Percentiles rank a stretch among this genome's conserved stretches.
These are phyloP conservation scores for Trichoderma lentiforme DNA, from an alignment of 2,329 filamentous ascomycete genomes.

Conservation along the genomic window DNA sequence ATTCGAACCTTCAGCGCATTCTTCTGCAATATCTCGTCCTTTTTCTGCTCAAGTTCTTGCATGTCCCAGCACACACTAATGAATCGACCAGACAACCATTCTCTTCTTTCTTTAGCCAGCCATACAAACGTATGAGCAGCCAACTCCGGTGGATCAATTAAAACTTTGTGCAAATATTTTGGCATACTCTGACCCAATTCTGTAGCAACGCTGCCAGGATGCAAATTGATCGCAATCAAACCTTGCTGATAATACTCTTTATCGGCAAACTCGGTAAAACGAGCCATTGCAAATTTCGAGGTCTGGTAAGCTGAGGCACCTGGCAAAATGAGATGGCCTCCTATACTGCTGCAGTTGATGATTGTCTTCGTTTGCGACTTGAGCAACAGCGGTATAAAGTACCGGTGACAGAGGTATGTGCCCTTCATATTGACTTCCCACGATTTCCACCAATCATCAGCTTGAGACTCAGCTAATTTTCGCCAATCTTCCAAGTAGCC, in stretches of 20 bases:
- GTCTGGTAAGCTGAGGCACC: conserved; percentile 39
- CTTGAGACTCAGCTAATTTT: conserved; percentile 37
- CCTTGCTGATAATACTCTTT: conserved; percentile 44
- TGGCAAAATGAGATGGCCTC: not conserved
- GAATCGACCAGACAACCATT: conserved; percentile 36
- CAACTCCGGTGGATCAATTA: not conserved
- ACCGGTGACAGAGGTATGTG: conserved; percentile 41
- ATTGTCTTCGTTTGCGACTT: not conserved
- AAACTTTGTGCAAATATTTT: not conserved
- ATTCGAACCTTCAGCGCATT: conserved; percentile 28
- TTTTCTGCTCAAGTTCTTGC: conserved; percentile 31
- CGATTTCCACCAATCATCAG: conserved; percentile 44
- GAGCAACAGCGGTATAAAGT: conserved; percentile 43
- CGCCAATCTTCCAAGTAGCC: conserved; percentile 38
- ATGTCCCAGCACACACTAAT: conserved; percentile 31
- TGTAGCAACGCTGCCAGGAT: conserved; percentile 40
- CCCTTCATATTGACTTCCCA: conserved; percentile 42
- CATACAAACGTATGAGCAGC: conserved; percentile 28
- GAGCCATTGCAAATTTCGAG: conserved; percentile 47
- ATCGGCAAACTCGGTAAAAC: conserved; percentile 48
- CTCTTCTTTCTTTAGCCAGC: conserved; percentile 28
- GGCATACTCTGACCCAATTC: conserved; percentile 27
- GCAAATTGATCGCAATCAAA: conserved; percentile 38
- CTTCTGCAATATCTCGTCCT: conserved; percentile 28
- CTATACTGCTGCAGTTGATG: conserved; percentile 1